These are phyloP conservation scores for Leccinum arenicola DNA, from an alignment of 768 basidiomycete genomes.

Conservation along the genomic window DNA sequence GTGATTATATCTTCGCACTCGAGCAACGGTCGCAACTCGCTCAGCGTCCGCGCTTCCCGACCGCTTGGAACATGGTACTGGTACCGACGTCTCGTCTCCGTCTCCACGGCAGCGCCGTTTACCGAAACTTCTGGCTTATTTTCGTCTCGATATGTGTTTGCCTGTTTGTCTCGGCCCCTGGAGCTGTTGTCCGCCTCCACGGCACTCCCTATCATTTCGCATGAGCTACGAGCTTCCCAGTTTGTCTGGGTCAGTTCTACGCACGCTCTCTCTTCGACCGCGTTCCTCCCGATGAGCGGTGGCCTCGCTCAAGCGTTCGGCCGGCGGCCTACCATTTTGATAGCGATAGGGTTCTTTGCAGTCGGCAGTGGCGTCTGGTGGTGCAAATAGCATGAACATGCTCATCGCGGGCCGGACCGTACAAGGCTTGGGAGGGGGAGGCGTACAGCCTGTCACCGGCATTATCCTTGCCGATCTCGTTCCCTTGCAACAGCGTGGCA, in stretches of 20 bases:
- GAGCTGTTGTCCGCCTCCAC: conserved; percentile 28
- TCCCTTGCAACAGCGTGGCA: too few species aligned
- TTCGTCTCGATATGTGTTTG: conserved; percentile 24
- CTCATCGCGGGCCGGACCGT: too few species aligned
- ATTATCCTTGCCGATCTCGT: too few species aligned
- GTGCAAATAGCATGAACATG: too few species aligned
- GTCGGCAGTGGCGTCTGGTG: conserved; percentile 35
- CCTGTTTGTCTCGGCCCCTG: conserved; percentile 27
- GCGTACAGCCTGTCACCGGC: too few species aligned
- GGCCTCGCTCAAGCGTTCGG: conserved; percentile 32
- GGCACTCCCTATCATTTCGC: conserved; percentile 35
- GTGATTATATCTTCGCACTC: background rate
- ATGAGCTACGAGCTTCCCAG: conserved; percentile 24
- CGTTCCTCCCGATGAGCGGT: conserved; percentile 37
- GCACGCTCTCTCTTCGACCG: conserved; percentile 36
- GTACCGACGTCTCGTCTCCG: background rate
- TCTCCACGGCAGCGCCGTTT: background rate
- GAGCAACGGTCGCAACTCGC: conserved; percentile 1
- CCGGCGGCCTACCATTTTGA: conserved; percentile 25
- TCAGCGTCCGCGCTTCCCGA: background rate
- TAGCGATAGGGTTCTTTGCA: conserved; percentile 26
- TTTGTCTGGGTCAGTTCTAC: conserved; percentile 38
- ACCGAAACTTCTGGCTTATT: conserved; percentile 28
- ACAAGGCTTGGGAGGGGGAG: too few species aligned
- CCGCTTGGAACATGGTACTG: background rate